A percentile compares a stretch with the other conserved stretches of the same genome.
Conservation (phyloP, 202 grass and related monocot genomes). For the Schoenoplectus triqueter region DNA sequence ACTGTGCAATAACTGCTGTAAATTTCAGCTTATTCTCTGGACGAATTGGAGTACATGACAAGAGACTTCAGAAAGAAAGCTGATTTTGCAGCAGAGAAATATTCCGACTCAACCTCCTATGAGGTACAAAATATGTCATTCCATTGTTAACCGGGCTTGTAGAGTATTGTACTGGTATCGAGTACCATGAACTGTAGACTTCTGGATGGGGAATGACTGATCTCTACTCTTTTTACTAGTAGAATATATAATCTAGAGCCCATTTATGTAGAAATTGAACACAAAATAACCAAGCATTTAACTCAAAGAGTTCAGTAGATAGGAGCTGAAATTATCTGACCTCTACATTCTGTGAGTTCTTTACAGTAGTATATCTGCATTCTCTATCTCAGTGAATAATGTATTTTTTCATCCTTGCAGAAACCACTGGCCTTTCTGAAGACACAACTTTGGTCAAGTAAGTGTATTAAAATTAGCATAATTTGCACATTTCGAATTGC, state of each 20-base stretch:
- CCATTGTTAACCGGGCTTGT: background rate
- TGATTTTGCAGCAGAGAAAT: slow-evolving; percentile 40
- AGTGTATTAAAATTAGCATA: slow-evolving; percentile 36
- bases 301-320: slow-evolving; percentile 8
- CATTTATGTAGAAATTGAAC: slow-evolving; percentile 10
- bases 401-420: slow-evolving; percentile 53
- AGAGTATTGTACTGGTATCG: background rate
- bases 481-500: slow-evolving; percentile 17
- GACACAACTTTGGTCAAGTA: slow-evolving; percentile 78
- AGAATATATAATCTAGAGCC: slow-evolving; percentile 4
- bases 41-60: slow-evolving; percentile 79
- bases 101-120: slow-evolving; percentile 51
- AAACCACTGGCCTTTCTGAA: slow-evolving; percentile 67
- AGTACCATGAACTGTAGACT: background rate
- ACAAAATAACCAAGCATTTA: background rate
- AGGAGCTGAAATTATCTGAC: background rate
- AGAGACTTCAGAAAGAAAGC: slow-evolving; percentile 56
- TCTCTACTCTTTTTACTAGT: background rate
- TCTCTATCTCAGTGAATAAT: background rate
- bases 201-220: background rate
- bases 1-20: background rate
- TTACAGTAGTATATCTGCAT: background rate
- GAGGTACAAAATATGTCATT: slow-evolving; percentile 49
- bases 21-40: slow-evolving; percentile 63
- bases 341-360: background rate